Base-by-base conservation (phyloP, 768 basidiomycete species). In the Roridomyces roridus region DNA sequence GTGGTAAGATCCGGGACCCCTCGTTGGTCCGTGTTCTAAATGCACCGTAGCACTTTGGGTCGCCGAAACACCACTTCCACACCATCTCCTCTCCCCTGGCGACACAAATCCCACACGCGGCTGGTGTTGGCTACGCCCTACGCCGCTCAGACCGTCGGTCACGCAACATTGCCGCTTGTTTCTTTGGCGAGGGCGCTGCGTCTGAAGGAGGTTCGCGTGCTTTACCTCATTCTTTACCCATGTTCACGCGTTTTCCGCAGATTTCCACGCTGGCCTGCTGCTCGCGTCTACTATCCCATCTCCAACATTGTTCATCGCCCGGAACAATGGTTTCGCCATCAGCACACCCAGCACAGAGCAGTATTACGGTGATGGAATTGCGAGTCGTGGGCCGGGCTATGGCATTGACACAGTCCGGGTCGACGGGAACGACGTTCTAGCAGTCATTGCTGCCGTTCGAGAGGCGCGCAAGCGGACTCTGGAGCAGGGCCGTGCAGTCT, bases 101-200 rank as follows among this genome's bases (percentile, higher is more conserved):
- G 10, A 98, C 96, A 1, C 95, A 98, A 73, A 92, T 97, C 63
- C 94, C 93, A 7, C 94, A 96, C 72, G 96, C 94, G 21, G 94
- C 95, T 0, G 96, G 95, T 15, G 93, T 96, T 6, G 95, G 84
- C 0, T 96, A 92, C 67, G 94, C 96, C 1, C 79, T 98, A 51
- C 88, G 88, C 64, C 87, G 94, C 5, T 87, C 90, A 40, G 74
- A 72, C 43, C 85, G 89, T 31, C 81, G 86, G 26, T 80, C 81
- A 42, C 85, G 83, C 48, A 88, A 87, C 52, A 87, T 94, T 45
- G 94, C 95, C 0, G 89, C 87, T 10, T 93, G 92, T 46, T 97
- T 87, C 72, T 96, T 96, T 60, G 95, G 95, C 21, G 96, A 98
- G 74, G 95, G 94, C 57, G 93, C 94, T 8, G 93, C 94, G 3